Percentiles rank a stretch among this genome's conserved stretches.
Conservation (phyloP, 1,284 basidiomycete species). For the Trichosporon inkin region DNA sequence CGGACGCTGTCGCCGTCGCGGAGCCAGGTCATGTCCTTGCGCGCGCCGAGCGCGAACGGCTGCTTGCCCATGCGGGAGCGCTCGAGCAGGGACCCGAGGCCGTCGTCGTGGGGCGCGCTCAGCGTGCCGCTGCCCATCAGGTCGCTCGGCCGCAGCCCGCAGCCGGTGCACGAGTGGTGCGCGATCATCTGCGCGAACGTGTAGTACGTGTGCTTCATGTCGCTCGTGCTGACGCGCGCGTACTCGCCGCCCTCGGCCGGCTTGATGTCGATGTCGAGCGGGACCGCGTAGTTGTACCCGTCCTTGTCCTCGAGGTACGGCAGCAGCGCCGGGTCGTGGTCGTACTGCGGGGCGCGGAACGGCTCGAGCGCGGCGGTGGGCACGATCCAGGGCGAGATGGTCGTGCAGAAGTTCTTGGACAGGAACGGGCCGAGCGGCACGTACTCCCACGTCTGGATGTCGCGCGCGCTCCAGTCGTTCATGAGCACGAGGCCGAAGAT, state of each 20-base stretch:
- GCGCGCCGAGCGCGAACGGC: slow-evolving; percentile 19
- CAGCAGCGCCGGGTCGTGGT: slow-evolving; percentile 19
- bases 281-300: slow-evolving; percentile 18
- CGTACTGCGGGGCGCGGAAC: slow-evolving; percentile 26
- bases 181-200: slow-evolving; percentile 30
- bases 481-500: slow-evolving; percentile 29
- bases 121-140: slow-evolving; percentile 33
- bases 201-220: slow-evolving; percentile 22
- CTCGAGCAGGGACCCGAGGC: slow-evolving; percentile 28
- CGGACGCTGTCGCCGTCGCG: slow-evolving; percentile 22
- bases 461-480: slow-evolving; percentile 35
- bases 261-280: slow-evolving; percentile 20
- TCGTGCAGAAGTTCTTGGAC: slow-evolving; percentile 34
- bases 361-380: slow-evolving; percentile 25
- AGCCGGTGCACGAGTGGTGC: slow-evolving; percentile 31
- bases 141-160: slow-evolving; percentile 28
- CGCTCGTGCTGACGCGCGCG: slow-evolving; percentile 10
- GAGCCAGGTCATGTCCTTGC: slow-evolving; percentile 25
- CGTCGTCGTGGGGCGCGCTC: slow-evolving; percentile 22
- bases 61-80: slow-evolving; percentile 15
- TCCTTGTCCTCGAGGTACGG: slow-evolving; percentile 25
- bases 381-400: slow-evolving; percentile 32
- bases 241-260: slow-evolving; percentile 10
- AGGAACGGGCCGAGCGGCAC: slow-evolving; percentile 27
- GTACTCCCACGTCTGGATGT: slow-evolving; percentile 30